Evolutionary conservation across 2,329 filamentous ascomycete species (phyloP).

Genomic region (Diaporthe caulivora): DNA sequence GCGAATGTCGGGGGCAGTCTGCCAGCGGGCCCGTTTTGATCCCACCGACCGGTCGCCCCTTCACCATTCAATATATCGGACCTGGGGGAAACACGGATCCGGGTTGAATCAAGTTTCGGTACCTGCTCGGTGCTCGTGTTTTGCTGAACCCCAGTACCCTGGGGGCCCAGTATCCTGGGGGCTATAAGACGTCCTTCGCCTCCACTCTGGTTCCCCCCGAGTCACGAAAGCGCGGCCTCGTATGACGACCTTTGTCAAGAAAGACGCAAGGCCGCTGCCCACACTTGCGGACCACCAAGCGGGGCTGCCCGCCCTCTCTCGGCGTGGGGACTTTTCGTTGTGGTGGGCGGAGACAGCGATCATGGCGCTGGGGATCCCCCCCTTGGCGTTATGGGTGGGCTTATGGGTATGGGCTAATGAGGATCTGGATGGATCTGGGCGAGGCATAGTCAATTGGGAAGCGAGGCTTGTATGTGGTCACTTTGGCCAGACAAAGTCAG

Average conservation of each 20-base stretch:
- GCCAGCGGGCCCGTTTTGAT: background rate
- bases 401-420: too few species aligned
- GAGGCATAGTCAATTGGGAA: too few species aligned
- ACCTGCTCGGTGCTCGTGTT: conserved; percentile 6
- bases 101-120: conserved; percentile 1
- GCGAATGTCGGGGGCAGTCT: background rate
- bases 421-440: too few species aligned
- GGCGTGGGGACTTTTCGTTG: background rate
- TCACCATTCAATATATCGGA: background rate
- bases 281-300: background rate
- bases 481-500: too few species aligned
- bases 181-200: background rate
- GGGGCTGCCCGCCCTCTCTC: background rate
- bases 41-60: background rate
- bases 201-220: conserved; percentile 13
- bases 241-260: conserved; percentile 15
- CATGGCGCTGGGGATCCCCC: too few species aligned
- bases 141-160: background rate
- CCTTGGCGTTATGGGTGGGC: too few species aligned
- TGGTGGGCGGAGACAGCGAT: background rate
- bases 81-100: background rate
- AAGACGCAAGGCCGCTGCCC: conserved; percentile 6
- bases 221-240: conserved; percentile 2
- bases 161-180: background rate
- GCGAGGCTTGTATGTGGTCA: too few species aligned